These are phyloP conservation scores for Plenodomus biglobosus DNA, from an alignment of 2,329 filamentous ascomycete genomes.

Conservation along the genomic window DNA sequence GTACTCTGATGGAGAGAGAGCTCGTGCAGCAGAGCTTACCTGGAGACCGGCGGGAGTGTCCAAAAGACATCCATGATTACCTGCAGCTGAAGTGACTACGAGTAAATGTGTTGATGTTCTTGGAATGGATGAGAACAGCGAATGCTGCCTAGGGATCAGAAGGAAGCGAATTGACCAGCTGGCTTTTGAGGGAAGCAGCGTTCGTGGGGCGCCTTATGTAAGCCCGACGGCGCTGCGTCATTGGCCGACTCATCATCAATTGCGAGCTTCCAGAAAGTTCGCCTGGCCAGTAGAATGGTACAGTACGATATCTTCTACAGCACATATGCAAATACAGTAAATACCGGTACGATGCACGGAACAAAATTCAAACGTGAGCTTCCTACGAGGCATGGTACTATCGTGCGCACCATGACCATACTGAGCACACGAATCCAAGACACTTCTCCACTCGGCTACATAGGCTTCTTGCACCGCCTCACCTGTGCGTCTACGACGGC, in stretches of 20 bases:
- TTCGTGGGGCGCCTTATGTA: conserved; percentile 17
- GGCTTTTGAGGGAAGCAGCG: conserved; percentile 21
- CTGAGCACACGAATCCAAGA: too few relatives aligned
- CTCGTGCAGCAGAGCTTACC: conserved; percentile 51
- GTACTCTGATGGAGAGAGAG: background rate
- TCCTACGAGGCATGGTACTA: too few relatives aligned
- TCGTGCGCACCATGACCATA: too few relatives aligned
- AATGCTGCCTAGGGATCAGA: conserved; percentile 38
- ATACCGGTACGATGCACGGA: too few relatives aligned
- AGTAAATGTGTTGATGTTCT: conserved; percentile 14
- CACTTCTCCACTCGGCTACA: too few relatives aligned
- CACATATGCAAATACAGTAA: too few relatives aligned
- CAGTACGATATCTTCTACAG: too few relatives aligned
- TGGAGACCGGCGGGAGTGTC: conserved; percentile 65
- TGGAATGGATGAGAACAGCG: conserved; percentile 35
- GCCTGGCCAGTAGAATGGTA: too few relatives aligned
- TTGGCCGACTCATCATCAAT: conserved; percentile 1
- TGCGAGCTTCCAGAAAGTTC: background rate
- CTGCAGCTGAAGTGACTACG: conserved; percentile 23
- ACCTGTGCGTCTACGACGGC: too few relatives aligned
- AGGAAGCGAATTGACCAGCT: conserved; percentile 19
- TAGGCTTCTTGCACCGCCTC: too few relatives aligned
- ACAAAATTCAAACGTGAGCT: too few relatives aligned
- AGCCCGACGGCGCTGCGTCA: conserved; percentile 11
- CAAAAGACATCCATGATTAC: conserved; percentile 62